Base-by-base conservation (phyloP, 116 monocot genomes). In the Trichopus zeylanicus region DNA sequence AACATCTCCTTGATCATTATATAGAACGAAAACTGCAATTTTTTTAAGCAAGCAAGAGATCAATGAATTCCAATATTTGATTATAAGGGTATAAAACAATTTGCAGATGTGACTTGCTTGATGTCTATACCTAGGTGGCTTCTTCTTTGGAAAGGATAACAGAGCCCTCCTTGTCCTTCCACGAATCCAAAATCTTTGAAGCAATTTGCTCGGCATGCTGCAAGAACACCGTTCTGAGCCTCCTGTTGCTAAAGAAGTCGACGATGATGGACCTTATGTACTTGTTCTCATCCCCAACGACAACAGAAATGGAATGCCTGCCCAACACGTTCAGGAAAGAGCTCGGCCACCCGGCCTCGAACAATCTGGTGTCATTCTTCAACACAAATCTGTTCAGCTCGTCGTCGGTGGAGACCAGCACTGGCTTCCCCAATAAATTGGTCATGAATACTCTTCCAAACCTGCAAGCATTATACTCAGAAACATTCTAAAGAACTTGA, bases 341-440 rank as follows among this genome's bases (percentile, higher is more conserved):
- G 5, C 13, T 26, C 11, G 65, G 55, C 55, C 35, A 55, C 4
- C 39, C 38, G 16, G 7, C 38, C 26, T 27, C 37, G 7, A 65
- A 55, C 13, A 65, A 20, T 20, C 19, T 54, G 42, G 24, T 38
- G 7, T 65, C 65, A 26, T 65, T 65, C 38, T 55, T 37, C 12
- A 55, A 28, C 22, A 65, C n/a, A 28, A 65, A 65, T 6, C 27
- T 35, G 52, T 38, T 65, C 25, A 65, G 33, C 25, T 65, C 65
- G 1, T 37, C 23, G 29, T 65, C 65, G 11, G 65, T 39, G 7
- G 65, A 65, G 29, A 65, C 18, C 28, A 65, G 28, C 7, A 19
- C 26, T 12, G 13, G 25, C 5, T 26, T 25, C 16, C 65, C 65
- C 0, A 65, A 27, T 7, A 55, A 27, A 20, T 55, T 35, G 7